Evolutionary conservation across 2,329 filamentous ascomycete genomes (phyloP), one percentile per base, ranked within the genome.

Genomic region (Paracamarosporium sp.): DNA sequence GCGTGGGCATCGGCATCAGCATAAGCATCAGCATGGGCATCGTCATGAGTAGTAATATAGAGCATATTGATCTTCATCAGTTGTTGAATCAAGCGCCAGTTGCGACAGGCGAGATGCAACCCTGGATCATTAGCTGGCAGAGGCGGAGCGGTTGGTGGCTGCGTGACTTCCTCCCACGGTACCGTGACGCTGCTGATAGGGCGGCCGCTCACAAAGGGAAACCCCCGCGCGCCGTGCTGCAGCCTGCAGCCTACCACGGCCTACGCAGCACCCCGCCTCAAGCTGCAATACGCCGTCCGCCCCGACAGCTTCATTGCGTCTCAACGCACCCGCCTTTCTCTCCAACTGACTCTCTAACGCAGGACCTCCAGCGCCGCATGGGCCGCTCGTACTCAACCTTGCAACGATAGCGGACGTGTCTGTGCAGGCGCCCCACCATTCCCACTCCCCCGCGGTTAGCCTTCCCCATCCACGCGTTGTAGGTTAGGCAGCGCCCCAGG

Each of bases 401-500:
- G 17, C 48, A 25, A 15, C 30, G 35, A 44, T 47, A 52, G 45
- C 27, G 31, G 30, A 46, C 53, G 57, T 55, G 55, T 56, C 51
- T 33, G 50, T 58, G 56, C 46, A 50, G 52, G 35, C 51, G 59
- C 61, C 65, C 57, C 63, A 54, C 57, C 55, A 5, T 46, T 43
- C 28, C 35, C 60, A 20, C 48, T 43, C 20, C 33, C 60, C 62
- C 59, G 61, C 57, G 53, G 58, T 50, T 59, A 67, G 64, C 56
- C 59, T 61, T 53, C 63, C 46, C 33, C 56, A 56, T 47, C 33
- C 33, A 52, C 51, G 45, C 56, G 27, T 51, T 28, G 24, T 47
- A 62, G 47, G 62, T 61, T 67, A 68, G 66, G 66, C 66, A 67
- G 59, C 64, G 50, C 53, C 56, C 56, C 44, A 28, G 46, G 38